Conservation (phyloP, 2,329 filamentous ascomycete species). For the Colletotrichum sp. region DNA sequence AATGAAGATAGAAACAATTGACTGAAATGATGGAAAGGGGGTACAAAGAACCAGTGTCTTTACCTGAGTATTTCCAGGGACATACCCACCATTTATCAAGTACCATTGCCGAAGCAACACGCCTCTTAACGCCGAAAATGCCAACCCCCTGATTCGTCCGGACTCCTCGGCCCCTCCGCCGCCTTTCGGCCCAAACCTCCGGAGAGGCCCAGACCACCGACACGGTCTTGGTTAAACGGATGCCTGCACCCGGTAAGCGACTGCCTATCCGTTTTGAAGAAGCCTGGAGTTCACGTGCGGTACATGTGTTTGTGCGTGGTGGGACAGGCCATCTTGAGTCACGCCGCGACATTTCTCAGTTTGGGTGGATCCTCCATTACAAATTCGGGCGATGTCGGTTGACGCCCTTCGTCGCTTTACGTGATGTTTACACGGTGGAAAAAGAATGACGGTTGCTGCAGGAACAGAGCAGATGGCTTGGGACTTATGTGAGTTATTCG, state of each 20-base stretch:
- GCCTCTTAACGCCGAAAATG: not conserved
- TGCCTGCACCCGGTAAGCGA: not conserved
- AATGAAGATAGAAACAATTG: slow-evolving; percentile 32
- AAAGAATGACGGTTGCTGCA: not conserved
- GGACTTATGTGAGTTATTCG: not conserved
- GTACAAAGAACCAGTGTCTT: not conserved
- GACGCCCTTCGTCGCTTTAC: not conserved
- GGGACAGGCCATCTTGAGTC: not conserved
- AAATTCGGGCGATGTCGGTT: not conserved
- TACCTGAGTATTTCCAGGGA: not conserved
- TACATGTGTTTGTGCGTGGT: not conserved
- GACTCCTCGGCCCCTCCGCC: not conserved
- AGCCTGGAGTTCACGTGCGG: not conserved
- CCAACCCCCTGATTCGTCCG: not conserved
- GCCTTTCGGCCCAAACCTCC: not conserved
- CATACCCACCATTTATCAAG: not conserved
- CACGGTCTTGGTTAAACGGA: not conserved
- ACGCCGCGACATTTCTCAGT: not conserved
- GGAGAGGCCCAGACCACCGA: not conserved
- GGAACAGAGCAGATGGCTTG: not conserved
- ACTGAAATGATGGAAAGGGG: not conserved
- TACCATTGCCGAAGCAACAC: not conserved
- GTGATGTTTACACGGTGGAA: not conserved
- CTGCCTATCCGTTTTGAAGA: not conserved
- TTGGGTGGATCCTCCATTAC: not conserved